Percentiles rank a stretch among this genome's conserved stretches.
Conservation (phyloP, 768 basidiomycete genomes). For the Suillus plorans region DNA sequence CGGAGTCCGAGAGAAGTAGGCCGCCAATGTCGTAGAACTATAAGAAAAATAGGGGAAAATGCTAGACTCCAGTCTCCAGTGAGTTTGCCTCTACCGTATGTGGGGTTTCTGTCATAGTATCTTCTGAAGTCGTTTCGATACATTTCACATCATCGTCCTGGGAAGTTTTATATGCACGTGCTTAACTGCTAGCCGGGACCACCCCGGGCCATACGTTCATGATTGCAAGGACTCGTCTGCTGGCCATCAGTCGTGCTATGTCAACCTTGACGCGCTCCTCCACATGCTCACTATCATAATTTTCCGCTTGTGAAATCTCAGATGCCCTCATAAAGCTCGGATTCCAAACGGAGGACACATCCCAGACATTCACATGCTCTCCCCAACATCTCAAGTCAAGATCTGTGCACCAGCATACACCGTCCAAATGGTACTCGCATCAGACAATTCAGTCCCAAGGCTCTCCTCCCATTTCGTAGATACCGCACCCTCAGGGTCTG, state of each 20-base stretch:
- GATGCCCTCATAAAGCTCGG: slow-evolving; percentile 86
- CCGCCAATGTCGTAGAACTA: too few relatives aligned
- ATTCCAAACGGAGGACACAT: slow-evolving; percentile 69
- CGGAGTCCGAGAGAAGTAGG: too few relatives aligned
- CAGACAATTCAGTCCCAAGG: slow-evolving; percentile 61
- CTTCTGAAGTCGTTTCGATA: too few relatives aligned
- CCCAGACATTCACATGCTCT: slow-evolving; percentile 68
- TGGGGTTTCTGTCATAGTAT: too few relatives aligned
- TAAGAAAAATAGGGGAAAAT: too few relatives aligned
- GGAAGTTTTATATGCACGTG: not conserved
- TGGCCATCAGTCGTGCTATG: slow-evolving; percentile 17
- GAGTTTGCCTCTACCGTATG: too few relatives aligned
- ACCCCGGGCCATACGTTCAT: not conserved
- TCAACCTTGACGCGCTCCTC: slow-evolving; percentile 13
- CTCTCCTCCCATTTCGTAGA: slow-evolving; percentile 81
- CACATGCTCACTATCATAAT: slow-evolving; percentile 27
- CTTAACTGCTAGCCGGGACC: not conserved
- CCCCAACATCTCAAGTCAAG: slow-evolving; percentile 36
- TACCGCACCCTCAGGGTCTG: slow-evolving; percentile 57
- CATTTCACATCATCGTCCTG: too few relatives aligned
- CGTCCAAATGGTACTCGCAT: slow-evolving; percentile 71
- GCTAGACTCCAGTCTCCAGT: too few relatives aligned
- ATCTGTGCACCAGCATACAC: slow-evolving; percentile 85
- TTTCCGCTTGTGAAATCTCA: slow-evolving; percentile 82
- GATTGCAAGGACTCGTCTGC: slow-evolving; percentile 8